Evolutionary conservation across 169 alveolate genomes (phyloP).

Genomic region (Theileria parva): DNA sequence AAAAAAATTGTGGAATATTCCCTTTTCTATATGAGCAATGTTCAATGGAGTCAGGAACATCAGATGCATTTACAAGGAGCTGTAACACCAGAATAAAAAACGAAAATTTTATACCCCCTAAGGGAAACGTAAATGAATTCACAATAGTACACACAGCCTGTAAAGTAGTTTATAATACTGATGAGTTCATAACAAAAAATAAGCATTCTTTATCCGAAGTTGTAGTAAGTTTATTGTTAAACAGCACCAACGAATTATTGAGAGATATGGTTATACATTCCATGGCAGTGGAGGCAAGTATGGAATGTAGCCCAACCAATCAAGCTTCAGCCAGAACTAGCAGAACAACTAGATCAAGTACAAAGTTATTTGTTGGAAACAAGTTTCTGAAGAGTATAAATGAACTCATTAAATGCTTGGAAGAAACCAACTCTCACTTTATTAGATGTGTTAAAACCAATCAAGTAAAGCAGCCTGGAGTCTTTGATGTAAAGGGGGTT

Average conservation of each 20-base stretch:
- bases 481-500: slow-evolving; percentile 39
- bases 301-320: background rate
- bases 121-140: slow-evolving; percentile 51
- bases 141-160: slow-evolving; percentile 66
- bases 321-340: background rate
- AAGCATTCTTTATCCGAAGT: slow-evolving; percentile 49
- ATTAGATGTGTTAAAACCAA: slow-evolving; percentile 72
- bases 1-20: slow-evolving; percentile 58
- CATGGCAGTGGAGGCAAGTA: slow-evolving; percentile 23
- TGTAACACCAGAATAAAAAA: slow-evolving; percentile 62
- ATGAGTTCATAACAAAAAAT: slow-evolving; percentile 63
- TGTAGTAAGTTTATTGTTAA: slow-evolving; percentile 30
- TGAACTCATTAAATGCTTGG: slow-evolving; percentile 44
- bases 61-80: slow-evolving; percentile 59
- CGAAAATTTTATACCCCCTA: slow-evolving; percentile 46
- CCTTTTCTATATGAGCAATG: slow-evolving; percentile 67
- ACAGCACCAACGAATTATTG: slow-evolving; percentile 31
- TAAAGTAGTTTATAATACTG: slow-evolving; percentile 51
- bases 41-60: slow-evolving; percentile 54
- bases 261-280: slow-evolving; percentile 21
- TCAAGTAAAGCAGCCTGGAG: slow-evolving; percentile 45
- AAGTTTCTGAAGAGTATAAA: slow-evolving; percentile 56
- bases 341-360: slow-evolving; percentile 7
- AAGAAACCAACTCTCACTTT: slow-evolving; percentile 66
- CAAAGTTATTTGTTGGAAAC: slow-evolving; percentile 56